A percentile compares a stretch with the other conserved stretches of the same genome.
These are phyloP conservation scores for Komagataella populi DNA, from an alignment of 805 yeast genomes.

Conservation along the genomic window DNA sequence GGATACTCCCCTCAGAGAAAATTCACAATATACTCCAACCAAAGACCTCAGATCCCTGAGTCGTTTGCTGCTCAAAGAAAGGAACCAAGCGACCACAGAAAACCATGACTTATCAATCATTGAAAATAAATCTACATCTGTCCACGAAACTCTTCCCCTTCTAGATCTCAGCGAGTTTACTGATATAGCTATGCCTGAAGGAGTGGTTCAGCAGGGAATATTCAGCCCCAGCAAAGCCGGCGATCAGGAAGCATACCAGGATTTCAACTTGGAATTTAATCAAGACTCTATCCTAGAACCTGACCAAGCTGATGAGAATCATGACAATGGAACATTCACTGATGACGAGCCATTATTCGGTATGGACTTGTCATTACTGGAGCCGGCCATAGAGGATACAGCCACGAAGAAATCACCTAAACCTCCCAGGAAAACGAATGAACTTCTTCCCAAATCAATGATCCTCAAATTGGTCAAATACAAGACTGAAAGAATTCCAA, in stretches of 20 bases:
- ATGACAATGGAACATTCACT: neutral
- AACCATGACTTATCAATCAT: neutral
- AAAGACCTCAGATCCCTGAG: constrained; percentile 17
- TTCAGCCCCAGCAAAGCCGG: neutral
- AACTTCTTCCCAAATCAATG: neutral
- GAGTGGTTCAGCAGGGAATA: neutral
- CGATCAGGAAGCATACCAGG: neutral
- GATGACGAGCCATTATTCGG: neutral
- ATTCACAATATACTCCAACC: constrained; percentile 16
- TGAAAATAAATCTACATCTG: neutral
- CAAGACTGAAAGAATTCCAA: neutral
- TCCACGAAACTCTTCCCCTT: constrained; percentile 2
- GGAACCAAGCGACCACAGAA: constrained; percentile 7
- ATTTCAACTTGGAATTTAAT: neutral
- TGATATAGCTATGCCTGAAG: neutral
- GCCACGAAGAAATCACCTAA: neutral
- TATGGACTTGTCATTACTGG: neutral
- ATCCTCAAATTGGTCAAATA: neutral
- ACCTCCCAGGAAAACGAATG: neutral
- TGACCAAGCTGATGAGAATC: neutral
- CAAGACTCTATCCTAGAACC: neutral
- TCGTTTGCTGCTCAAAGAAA: constrained; percentile 13
- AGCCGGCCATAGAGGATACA: neutral
- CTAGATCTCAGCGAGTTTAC: neutral
- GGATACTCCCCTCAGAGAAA: neutral